Evolutionary conservation across 139 green algal genomes (phyloP).

Genomic region (Haematococcus lacustris): DNA sequence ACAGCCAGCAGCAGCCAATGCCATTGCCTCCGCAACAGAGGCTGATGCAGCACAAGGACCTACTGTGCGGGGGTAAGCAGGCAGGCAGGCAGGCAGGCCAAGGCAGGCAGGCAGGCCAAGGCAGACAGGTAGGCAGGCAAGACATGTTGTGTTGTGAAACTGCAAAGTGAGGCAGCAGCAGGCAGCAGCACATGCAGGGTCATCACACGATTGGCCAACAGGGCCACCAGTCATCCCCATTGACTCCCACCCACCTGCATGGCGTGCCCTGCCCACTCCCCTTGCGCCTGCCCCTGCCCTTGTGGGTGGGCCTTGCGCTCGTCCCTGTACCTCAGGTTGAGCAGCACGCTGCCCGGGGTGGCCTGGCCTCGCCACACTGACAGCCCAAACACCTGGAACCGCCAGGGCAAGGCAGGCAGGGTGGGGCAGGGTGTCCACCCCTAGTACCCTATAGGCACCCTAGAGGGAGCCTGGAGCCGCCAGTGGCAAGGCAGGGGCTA

Average conservation of each 20-base stretch:
- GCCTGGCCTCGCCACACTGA: constrained; percentile 54
- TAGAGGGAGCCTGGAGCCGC: background rate
- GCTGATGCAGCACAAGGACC: background rate
- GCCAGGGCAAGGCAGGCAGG: background rate
- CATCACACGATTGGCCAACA: no score
- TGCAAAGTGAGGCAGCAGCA: background rate
- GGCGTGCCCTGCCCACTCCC: background rate
- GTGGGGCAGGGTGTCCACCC: background rate
- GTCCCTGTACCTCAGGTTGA: constrained; percentile 82
- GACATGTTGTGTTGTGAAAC: background rate
- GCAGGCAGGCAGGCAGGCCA: background rate
- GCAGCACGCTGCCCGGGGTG: constrained; percentile 72
- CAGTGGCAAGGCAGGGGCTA: no score
- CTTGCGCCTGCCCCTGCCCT: background rate
- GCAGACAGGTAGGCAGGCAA: no score
- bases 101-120: background rate
- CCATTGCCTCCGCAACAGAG: background rate
- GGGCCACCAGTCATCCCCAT: background rate
- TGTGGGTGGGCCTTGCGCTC: constrained; percentile 26
- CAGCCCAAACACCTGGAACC: constrained; percentile 55
- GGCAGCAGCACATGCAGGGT: no score
- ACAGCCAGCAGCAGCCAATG: constrained; percentile 3
- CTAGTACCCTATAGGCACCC: background rate
- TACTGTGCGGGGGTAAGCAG: no score
- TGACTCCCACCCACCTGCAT: background rate